Evolutionary conservation across 768 basidiomycete genomes (phyloP), one percentile per base, ranked within the genome.

Genomic region (Boletus huronensis): DNA sequence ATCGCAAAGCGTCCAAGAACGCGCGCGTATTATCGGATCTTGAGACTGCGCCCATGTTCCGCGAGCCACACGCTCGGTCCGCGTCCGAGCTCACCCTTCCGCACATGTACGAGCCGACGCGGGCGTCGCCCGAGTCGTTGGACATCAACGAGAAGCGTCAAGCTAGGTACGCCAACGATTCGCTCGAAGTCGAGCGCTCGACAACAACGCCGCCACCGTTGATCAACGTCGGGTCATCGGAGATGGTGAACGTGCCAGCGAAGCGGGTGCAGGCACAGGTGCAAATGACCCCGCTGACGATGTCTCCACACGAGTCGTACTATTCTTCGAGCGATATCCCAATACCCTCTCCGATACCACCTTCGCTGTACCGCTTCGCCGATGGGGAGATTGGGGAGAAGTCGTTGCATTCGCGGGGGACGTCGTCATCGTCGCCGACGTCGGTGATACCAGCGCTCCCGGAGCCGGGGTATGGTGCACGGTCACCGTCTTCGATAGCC

Each of bases 41-140:
- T 3, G 89, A 92, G 73, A 76, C 79, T 14, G 78, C 83, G 0
- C 88, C 89, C 3, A 91, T 92, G 78, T 88, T 89, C 70, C 72
- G 76, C 25, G 76, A 82, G 31, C 79, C 78, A 6, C 87, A 90
- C 58, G 76, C 69, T 43, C 80, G 85, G 6, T 88, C 88, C 1
- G 68, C 76, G 3, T 90, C 87, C 0, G 88, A 90, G 59, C 57
- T 85, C 9, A 78, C 80, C 4, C 60, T 61, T 43, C 53, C 58
- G 52, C 42, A 72, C 40, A 55, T 54, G 45, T 87, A 88, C 54
- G 83, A 82, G 51, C 79, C 82, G 1, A 74, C 76, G 3, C 64
- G 61, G 25, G 72, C 70, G 48, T 69, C 74, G 1, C 66, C 65
- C 26, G 64, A 57, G 17, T 36, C 38, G 10, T 14, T 14, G 25